These are phyloP conservation scores for Neolentinus lepideus DNA, from an alignment of 1,284 basidiomycete species.

Conservation along the genomic window DNA sequence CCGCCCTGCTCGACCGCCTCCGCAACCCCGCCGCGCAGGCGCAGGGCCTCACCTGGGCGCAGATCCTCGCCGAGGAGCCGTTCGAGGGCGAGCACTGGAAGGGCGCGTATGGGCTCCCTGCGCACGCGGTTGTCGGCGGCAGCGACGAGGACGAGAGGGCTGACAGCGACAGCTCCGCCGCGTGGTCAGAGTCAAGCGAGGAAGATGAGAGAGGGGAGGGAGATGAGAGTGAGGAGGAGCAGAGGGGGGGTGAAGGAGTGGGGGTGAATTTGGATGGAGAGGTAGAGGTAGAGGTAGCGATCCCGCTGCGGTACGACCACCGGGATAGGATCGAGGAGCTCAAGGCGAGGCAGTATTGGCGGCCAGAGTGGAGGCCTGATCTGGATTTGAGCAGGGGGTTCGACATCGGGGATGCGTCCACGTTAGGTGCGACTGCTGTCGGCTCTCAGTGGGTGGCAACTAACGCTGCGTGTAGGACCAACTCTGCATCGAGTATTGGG, in stretches of 20 bases:
- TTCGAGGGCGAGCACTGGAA: constrained; percentile 78
- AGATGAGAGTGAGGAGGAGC: background rate
- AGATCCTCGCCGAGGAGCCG: constrained; percentile 72
- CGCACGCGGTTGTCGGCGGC: constrained; percentile 9
- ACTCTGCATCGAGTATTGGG: constrained; percentile 31
- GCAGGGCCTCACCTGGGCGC: constrained; percentile 53
- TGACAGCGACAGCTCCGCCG: constrained; percentile 3
- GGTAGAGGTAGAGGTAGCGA: background rate
- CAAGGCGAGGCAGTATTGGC: constrained; percentile 63
- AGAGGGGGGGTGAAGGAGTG: background rate
- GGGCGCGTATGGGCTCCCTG: constrained; percentile 43
- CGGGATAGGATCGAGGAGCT: constrained; percentile 50
- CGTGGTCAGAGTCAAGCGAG: too few relatives aligned
- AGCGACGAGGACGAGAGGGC: constrained; percentile 30
- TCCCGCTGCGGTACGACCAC: constrained; percentile 25
- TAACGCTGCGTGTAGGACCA: constrained; percentile 31
- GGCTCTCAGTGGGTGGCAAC: constrained; percentile 1
- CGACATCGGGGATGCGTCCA: constrained; percentile 58
- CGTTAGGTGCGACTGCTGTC: constrained; percentile 40
- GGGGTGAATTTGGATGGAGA: background rate
- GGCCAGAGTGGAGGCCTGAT: constrained; percentile 47
- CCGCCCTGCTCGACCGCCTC: constrained; percentile 38
- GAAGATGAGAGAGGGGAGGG: background rate
- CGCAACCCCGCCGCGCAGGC: constrained; percentile 35
- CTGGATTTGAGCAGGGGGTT: constrained; percentile 37